Base-by-base conservation (phyloP, 1,284 basidiomycete species). In the Athelia sp. region DNA sequence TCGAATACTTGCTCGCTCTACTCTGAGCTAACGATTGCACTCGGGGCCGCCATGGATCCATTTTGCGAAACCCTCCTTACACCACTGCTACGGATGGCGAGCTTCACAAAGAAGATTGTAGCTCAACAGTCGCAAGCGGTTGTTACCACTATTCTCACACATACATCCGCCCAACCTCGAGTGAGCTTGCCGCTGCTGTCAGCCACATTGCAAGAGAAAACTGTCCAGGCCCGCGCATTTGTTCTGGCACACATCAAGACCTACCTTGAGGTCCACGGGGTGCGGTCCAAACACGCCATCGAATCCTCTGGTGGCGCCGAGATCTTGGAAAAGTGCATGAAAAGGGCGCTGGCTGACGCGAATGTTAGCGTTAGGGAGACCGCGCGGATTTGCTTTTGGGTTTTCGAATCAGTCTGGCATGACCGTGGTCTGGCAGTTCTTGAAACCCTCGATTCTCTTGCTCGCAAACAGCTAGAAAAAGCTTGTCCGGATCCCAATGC, bases 31-130 rank as follows among this genome's bases (percentile, higher is more conserved):
- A 82, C 85, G 19, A 62, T 74, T 36, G 69, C 81, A 17, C 78
- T 98, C 14, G 86, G 86, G n/a, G 60, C 79, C 3, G 69, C 74
- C 14, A 71, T 94, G 29, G 92, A 97, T 64, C 82, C 82, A 0
- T 82, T 87, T 55, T 85, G 84, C 58, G 95, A 98, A 49, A 64
- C 74, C 0, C 64, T 98, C 3, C 73, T 95, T 47, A 78, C 80
- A 10, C 79, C 87, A 54, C 78, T 97, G 6, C 75, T 95, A 29
- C 84, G 83, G 56, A 91, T 99, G 91, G 85, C 91, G 22, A 86
- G 85, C 6, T 85, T 92, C 52, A 98, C 96, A n/a, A 99, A 99
- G 70, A 97, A 94, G 64, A 85, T 98, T 43, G 82, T 87, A 29
- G 93, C 90, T 11, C 85, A 91, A 50, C 86, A 87, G 49, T 92